Base-by-base conservation (phyloP, 1,284 basidiomycete genomes). In the Cystobasidium slooffiae region DNA sequence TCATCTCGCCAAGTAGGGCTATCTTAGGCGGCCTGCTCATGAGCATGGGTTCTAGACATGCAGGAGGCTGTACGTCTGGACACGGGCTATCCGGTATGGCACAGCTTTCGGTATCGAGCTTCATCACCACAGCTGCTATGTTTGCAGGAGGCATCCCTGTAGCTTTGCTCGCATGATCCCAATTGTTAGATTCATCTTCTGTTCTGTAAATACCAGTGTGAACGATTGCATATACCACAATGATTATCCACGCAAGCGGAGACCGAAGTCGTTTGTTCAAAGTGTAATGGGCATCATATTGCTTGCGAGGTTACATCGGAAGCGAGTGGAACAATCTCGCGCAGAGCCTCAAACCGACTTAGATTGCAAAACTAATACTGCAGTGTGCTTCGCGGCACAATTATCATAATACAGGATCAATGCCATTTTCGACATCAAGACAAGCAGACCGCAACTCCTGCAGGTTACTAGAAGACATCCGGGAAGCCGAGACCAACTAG, bases 111-210 rank as follows among this genome's bases (percentile, higher is more conserved):
- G 37, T 72, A 6, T 51, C 59, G 20, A 63, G 59, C 24, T 44
- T 72, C 55, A 39, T 64, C 31, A 64, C 69, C 7, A 63, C 61
- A n/a, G 69, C 61, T 43, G 61, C 59, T 1, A 72, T 72, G 59
- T 64, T 72, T 41, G 69, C 22, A 16, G 58, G 43, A 14, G 69
- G 69, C 31, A 72, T 72, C 6, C 47, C 39, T n/a, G 24, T 53
- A 8, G 53, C 68, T 8, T 20, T 56, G 1, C 16, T 70, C 6
- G 44, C 47, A 44, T 49, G 31, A 53, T 20, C 8, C 18, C 20
- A 6, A 65, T 24, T 44, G 12, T 14, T 31, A 31, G 31, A 5
- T 31, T 31, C 31, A 31, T 31, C 31, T 31, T 31, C 31, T 31
- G 31, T 31, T 31, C 31, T 31, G 31, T 31, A 31, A 2, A 31